Evolutionary conservation across 768 basidiomycete species (phyloP), one percentile per base, ranked within the genome.

Genomic region (Mycena pura): DNA sequence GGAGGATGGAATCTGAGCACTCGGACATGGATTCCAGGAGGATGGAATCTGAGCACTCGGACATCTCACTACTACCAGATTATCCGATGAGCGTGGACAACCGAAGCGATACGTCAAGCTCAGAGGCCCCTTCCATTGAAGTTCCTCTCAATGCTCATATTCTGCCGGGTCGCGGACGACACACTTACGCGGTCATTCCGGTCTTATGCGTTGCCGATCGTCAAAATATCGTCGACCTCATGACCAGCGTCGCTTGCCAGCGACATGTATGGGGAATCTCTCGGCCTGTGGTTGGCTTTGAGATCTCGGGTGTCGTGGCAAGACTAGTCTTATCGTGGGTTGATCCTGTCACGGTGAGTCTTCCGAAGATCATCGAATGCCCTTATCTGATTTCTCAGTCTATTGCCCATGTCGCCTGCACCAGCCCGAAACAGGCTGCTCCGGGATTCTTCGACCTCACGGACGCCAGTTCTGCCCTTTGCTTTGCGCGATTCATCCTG

Each of bases 181-280:
- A 60, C 43, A 3, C 19, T 8, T 52, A 4, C 9, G 50, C 29
- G 9, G 27, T 24, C 3, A 49, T 40, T 14, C 51, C 59, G 3
- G 32, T 60, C 27, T 27, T 60, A 8, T 52, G 51, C 17, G 21
- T 52, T 13, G 44, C 58, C 25, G 45, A 41, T 32, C 14, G 1
- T 22, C 31, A 60, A 9, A 39, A 47, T 38, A 41, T 48, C 17
- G 14, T 31, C 29, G 59, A 54, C 39, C 59, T 60, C 31, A 41
- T 53, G 45, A 24, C 39, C 17, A 60, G 51, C 19, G 39, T 34
- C 17, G 59, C 59, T 25, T 60, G 45, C n/a, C 59, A 60, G 31
- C 44, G 59, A 6, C 17, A 25, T 38, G 60, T 49, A 8, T 44
- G 51, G 58, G 58, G 49, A 0, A 51, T 51, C 17, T 5, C 29